Percentiles rank a stretch among this genome's conserved stretches.
Conservation (phyloP, 2,329 filamentous ascomycete species). For the Chrysosporium keratinophilum region DNA sequence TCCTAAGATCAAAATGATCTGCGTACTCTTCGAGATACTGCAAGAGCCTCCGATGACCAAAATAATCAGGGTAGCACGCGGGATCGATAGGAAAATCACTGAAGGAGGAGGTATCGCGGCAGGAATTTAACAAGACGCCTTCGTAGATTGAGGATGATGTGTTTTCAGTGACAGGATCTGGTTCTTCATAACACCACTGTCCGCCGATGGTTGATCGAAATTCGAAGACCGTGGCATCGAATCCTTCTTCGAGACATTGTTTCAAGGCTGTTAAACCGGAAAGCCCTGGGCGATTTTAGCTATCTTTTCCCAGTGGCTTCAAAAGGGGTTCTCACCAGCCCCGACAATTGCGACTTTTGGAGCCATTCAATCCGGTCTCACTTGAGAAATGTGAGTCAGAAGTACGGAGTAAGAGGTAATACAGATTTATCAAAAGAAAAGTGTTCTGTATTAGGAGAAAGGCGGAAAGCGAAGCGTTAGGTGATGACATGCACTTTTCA, state of each 20-base stretch:
- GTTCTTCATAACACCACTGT: constrained; percentile 32
- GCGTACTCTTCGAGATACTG: constrained; percentile 32
- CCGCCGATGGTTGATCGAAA: constrained; percentile 29
- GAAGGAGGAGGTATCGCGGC: constrained; percentile 31
- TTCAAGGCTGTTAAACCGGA: constrained; percentile 32
- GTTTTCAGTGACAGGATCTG: constrained; percentile 20
- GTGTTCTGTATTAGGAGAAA: too few relatives aligned
- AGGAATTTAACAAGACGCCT: constrained; percentile 31
- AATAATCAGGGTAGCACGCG: constrained; percentile 30
- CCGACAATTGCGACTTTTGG: constrained; percentile 19
- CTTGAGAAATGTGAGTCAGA: background rate
- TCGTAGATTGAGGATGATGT: constrained; percentile 29
- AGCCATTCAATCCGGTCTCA: background rate
- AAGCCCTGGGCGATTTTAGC: constrained; percentile 21
- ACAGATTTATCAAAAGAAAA: background rate
- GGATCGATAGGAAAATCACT: constrained; percentile 36
- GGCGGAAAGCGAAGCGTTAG: too few relatives aligned
- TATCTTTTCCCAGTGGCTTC: too few relatives aligned
- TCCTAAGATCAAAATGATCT: constrained; percentile 27
- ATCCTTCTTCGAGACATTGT: constrained; percentile 30
- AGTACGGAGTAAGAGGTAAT: background rate
- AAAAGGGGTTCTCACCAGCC: constrained; percentile 14
- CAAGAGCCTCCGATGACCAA: constrained; percentile 28
- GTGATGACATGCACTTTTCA: too few relatives aligned
- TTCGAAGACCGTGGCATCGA: constrained; percentile 31